Conservation (phyloP, 2,329 filamentous ascomycete genomes). For the Fonsecaea multimorphosa region DNA sequence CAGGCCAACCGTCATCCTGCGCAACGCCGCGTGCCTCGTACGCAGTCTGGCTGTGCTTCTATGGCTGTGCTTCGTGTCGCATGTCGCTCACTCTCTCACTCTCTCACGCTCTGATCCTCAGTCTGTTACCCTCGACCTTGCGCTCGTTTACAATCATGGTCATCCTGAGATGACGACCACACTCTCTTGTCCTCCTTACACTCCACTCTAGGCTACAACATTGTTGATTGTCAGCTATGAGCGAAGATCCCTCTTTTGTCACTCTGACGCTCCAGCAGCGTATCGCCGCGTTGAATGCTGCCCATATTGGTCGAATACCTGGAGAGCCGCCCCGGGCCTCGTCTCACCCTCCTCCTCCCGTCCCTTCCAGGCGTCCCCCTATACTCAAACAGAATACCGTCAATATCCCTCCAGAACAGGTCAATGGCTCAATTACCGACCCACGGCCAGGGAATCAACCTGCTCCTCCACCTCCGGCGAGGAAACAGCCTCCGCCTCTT, state of each 20-base stretch:
- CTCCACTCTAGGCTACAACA: constrained; percentile 20
- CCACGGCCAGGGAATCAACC: constrained; percentile 41
- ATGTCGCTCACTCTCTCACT: constrained; percentile 13
- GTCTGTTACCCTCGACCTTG: not conserved
- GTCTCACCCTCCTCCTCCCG: constrained; percentile 34
- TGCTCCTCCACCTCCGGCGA: constrained; percentile 36
- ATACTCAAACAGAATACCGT: constrained; percentile 42
- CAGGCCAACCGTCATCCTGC: not conserved
- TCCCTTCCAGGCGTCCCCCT: constrained; percentile 42
- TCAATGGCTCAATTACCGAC: constrained; percentile 44
- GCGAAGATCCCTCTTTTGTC: constrained; percentile 46
- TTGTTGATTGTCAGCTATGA: constrained; percentile 41
- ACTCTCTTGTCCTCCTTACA: constrained; percentile 14
- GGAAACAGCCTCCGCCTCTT: constrained; percentile 51
- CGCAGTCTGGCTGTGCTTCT: no score
- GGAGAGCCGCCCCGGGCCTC: constrained; percentile 41
- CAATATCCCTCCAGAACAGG: constrained; percentile 46
- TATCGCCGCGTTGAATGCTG: constrained; percentile 53
- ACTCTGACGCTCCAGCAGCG: constrained; percentile 54
- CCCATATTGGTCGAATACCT: constrained; percentile 48
- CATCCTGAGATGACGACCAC: constrained; percentile 20
- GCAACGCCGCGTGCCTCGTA: constrained; percentile 3
- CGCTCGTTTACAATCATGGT: constrained; percentile 15
- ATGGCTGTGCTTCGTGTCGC: constrained; percentile 1
- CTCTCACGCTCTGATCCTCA: no score